phyloP scores from a whole-genome alignment of 805 yeast species.

The Kluyveromyces wickerhamii region DNA sequence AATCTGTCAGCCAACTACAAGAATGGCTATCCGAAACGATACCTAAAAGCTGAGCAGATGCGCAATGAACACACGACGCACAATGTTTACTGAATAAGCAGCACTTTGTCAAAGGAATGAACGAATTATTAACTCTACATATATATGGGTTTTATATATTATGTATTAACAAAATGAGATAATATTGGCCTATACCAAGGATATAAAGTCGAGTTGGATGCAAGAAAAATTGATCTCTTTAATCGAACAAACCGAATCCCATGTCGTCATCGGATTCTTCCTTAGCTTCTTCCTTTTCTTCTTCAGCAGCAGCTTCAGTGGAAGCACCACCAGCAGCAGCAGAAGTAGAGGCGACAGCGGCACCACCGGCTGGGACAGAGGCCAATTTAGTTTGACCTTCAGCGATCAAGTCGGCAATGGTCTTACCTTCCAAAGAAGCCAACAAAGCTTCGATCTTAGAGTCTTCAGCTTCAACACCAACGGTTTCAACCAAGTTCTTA shows the following conservation, averaged over 20 bases:
- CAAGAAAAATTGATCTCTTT: slow-evolving; percentile 16
- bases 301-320: slow-evolving; percentile 51
- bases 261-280: slow-evolving; percentile 55
- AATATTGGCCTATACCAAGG: background rate
- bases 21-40: background rate
- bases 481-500: slow-evolving; percentile 61
- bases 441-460: slow-evolving; percentile 64
- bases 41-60: background rate
- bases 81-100: too few relatives aligned
- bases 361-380: slow-evolving; percentile 76
- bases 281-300: slow-evolving; percentile 43
- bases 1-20: background rate
- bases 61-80: too few relatives aligned
- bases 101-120: too few relatives aligned
- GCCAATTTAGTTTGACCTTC: slow-evolving; percentile 77
- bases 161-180: background rate
- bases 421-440: slow-evolving; percentile 72
- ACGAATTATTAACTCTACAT: background rate
- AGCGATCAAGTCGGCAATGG: slow-evolving; percentile 62
- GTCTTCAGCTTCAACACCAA: slow-evolving; percentile 75
- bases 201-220: too few relatives aligned
- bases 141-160: background rate
- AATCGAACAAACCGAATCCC: slow-evolving; percentile 76
- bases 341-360: slow-evolving; percentile 56
- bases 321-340: slow-evolving; percentile 48